A percentile compares a stretch with the other conserved stretches of the same genome.
Conservation (phyloP, 2,329 filamentous ascomycete species). For the Epichloe festucae region DNA sequence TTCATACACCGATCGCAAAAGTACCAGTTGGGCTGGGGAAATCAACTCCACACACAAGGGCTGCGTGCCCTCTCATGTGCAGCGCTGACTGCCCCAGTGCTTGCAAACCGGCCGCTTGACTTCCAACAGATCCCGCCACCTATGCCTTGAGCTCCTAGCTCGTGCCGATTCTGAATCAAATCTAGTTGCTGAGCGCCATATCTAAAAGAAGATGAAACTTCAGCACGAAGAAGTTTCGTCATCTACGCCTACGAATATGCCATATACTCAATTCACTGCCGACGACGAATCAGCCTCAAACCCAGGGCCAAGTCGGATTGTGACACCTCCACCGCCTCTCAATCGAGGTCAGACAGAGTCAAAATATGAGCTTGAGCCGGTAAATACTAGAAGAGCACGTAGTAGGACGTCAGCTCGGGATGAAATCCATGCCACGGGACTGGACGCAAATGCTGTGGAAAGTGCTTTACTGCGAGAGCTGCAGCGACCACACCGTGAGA, state of each 20-base stretch:
- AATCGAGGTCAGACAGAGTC: conserved; percentile 31
- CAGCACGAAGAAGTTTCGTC: conserved; percentile 11
- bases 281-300: background rate
- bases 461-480: conserved; percentile 38
- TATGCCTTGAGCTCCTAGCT: conserved; percentile 6
- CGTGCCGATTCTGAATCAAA: background rate
- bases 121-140: conserved; percentile 11
- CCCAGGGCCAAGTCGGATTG: conserved; percentile 20
- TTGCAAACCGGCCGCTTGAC: background rate
- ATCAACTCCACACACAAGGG: conserved; percentile 1
- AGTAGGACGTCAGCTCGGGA: conserved; percentile 24
- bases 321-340: conserved; percentile 31
- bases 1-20: background rate
- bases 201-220: background rate
- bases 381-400: conserved; percentile 20
- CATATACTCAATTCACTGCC: background rate
- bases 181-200: background rate
- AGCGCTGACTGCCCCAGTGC: background rate
- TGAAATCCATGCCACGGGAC: conserved; percentile 19
- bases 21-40: background rate
- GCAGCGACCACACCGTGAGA: conserved; percentile 37
- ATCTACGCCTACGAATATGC: conserved; percentile 17
- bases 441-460: conserved; percentile 39
- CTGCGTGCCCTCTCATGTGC: conserved; percentile 6
- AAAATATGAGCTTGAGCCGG: conserved; percentile 25